phyloP scores from a whole-genome alignment of 2,329 filamentous ascomycete genomes.

The Diplodia seriata region DNA sequence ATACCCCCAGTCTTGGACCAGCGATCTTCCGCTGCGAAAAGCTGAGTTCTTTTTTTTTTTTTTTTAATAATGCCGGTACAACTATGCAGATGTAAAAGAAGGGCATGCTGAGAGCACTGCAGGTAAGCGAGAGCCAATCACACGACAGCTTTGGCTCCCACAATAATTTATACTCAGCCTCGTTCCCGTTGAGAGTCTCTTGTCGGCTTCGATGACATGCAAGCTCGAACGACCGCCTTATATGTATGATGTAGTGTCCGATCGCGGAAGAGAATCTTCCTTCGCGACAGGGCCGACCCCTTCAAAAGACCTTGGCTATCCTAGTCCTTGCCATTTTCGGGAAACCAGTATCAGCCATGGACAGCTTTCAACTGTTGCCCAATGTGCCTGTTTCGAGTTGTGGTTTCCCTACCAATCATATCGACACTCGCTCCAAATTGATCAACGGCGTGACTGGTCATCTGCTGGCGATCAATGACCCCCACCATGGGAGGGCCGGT shows the following conservation, averaged over 20 bases:
- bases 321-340: too few relatives aligned
- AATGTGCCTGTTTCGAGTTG: not conserved
- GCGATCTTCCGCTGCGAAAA: too few relatives aligned
- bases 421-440: too few relatives aligned
- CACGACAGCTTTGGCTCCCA: too few relatives aligned
- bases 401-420: not conserved
- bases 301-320: not conserved
- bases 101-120: conserved; percentile 39
- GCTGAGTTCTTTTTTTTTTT: too few relatives aligned
- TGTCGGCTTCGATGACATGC: not conserved
- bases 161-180: too few relatives aligned
- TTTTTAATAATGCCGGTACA: too few relatives aligned
- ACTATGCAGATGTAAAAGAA: too few relatives aligned
- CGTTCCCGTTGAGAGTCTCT: not conserved
- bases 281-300: not conserved
- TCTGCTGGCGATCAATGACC: too few relatives aligned
- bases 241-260: not conserved
- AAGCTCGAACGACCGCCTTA: not conserved
- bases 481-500: too few relatives aligned
- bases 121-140: conserved; percentile 39
- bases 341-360: not conserved
- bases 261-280: not conserved
- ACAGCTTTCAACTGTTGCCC: not conserved
- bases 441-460: too few relatives aligned
- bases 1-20: too few relatives aligned